Conservation (phyloP, 139 green algal genomes). For the Astrephomene gubernaculifera region DNA sequence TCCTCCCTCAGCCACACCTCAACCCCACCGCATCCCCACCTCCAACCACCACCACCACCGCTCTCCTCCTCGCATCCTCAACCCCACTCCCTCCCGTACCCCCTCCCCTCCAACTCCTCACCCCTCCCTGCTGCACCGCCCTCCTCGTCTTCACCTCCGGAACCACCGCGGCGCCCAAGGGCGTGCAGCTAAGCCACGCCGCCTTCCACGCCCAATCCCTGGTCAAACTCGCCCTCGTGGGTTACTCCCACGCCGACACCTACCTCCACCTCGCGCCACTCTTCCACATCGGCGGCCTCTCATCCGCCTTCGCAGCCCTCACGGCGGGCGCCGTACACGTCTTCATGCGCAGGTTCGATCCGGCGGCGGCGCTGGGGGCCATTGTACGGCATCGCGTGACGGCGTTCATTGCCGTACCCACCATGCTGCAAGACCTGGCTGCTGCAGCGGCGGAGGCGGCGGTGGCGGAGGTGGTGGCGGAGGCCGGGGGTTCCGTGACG, state of each 20-base stretch:
- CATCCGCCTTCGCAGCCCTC: conserved; percentile 82
- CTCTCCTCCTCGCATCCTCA: not conserved
- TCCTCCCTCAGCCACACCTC: not conserved
- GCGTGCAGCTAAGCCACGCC: conserved; percentile 69
- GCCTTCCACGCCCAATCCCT: conserved; percentile 79
- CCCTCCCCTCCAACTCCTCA: conserved; percentile 54
- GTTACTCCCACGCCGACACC: conserved; percentile 76
- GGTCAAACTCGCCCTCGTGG: conserved; percentile 76
- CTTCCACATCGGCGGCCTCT: conserved; percentile 92
- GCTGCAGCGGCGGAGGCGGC: not conserved
- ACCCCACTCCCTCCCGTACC: not conserved
- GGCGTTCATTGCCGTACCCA: conserved; percentile 86
- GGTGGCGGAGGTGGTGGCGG: not conserved
- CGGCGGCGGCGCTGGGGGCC: not conserved
- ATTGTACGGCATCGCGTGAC: conserved; percentile 70
- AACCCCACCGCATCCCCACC: not conserved
- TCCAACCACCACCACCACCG: not conserved
- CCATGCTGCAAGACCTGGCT: conserved; percentile 87
- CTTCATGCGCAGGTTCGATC: conserved; percentile 61
- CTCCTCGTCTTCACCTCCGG: conserved; percentile 76
- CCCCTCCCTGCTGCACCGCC: conserved; percentile 31
- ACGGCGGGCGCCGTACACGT: conserved; percentile 74
- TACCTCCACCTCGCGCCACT: conserved; percentile 92
- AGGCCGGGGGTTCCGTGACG: no score
- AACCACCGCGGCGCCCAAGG: conserved; percentile 78